phyloP scores from a whole-genome alignment of 257 asterid species.

The Scutellaria barbata region DNA sequence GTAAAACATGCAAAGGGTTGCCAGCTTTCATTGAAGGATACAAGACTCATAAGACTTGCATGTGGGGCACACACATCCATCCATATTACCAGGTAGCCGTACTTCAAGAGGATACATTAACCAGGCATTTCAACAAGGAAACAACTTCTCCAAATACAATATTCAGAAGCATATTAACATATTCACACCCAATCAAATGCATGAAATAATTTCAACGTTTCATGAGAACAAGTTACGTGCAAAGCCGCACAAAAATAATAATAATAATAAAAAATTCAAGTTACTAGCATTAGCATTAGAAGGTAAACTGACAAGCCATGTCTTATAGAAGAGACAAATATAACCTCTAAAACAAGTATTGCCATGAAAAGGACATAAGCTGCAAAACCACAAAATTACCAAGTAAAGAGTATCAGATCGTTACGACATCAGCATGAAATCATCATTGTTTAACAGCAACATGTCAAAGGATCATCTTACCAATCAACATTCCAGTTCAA shows the following conservation, averaged over 20 bases:
- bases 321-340: background rate
- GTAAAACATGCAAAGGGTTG: slow-evolving; percentile 1
- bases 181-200: slow-evolving; percentile 27
- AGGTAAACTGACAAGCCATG: slow-evolving; percentile 14
- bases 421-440: background rate
- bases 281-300: background rate
- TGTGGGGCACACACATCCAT: background rate
- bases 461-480: background rate
- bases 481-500: slow-evolving; percentile 12
- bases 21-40: background rate
- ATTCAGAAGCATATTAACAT: slow-evolving; percentile 18
- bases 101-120: background rate
- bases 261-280: background rate
- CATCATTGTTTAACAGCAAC: background rate
- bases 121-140: slow-evolving; percentile 17
- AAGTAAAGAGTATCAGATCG: background rate
- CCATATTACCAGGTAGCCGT: slow-evolving; percentile 4
- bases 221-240: slow-evolving; percentile 11
- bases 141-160: slow-evolving; percentile 8
- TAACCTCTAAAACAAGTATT: too few relatives aligned
- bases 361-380: too few relatives aligned
- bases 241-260: slow-evolving; percentile 18
- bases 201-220: slow-evolving; percentile 20
- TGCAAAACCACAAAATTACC: background rate
- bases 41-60: background rate